Base-by-base conservation (phyloP, 1,284 basidiomycete genomes). In the Cystobasidiaceae sp. region DNA sequence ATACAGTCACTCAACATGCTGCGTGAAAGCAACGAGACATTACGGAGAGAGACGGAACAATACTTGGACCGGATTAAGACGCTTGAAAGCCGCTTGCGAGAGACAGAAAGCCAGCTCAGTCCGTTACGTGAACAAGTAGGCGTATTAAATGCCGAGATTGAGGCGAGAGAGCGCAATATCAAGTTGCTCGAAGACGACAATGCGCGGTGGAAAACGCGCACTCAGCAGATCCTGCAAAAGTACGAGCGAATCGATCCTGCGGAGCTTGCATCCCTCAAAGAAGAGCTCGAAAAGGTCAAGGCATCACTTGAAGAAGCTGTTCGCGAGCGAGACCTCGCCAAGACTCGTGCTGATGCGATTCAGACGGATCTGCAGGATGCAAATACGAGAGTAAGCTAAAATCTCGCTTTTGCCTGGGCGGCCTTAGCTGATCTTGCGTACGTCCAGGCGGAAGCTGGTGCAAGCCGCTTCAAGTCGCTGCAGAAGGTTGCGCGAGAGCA, bases 241-340 rank as follows among this genome's bases (percentile, higher is more conserved):
- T 91, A 91, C 73, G 88, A 93, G 71, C 88, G 90, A 56, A 86
- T 90, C 70, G 90, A 91, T 74, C 89, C 90, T 15, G 85, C 88
- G 4, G 89, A 92, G 73, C 81, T 93, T n/a, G 86, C 90, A 72
- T 82, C 83, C 21, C 80, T 92, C 63, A 90, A 88, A 76, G 83
- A 85, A 9, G 83, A 89, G 70, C 83, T 90, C 8, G 82, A 83
- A 30, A 55, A 60, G 32, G 34, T 68, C 3, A 63, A 68, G 41
- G 44, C 44, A 15, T 28, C 30, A n/a, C 25, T 62, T 4, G 66
- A 55, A 9, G 49, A 60, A 39, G 57, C 58, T 3, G 32, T 52
- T n/a, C 43, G 46, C 37, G 46, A 54, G 37, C 27, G 58, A 23
- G 50, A 59, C 21, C 39, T 55, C 15, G 63, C 32, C 25, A 46